Conservation (phyloP, 2,329 filamentous ascomycete genomes). For the Diaporthe velutina region DNA sequence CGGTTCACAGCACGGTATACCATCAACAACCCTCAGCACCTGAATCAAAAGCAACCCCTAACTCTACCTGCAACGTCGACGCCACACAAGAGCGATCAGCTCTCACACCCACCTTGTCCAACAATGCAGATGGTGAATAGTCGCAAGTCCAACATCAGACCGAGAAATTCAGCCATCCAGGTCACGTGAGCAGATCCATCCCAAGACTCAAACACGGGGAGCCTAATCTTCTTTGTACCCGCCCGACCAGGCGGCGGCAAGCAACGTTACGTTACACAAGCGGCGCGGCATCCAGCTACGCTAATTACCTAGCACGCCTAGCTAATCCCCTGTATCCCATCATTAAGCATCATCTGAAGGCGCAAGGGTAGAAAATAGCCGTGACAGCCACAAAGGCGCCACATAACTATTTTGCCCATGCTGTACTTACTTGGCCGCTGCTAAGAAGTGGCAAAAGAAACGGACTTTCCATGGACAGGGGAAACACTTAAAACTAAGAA, state of each 20-base stretch:
- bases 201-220: neutral
- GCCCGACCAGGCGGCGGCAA: neutral
- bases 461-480: neutral
- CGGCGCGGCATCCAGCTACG: neutral
- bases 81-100: neutral
- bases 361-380: neutral
- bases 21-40: neutral
- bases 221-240: neutral
- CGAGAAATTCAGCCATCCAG: slow-evolving; percentile 2
- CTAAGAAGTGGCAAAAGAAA: slow-evolving; percentile 6
- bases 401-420: neutral
- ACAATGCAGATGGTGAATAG: neutral
- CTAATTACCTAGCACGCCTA: neutral
- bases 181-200: slow-evolving; percentile 2
- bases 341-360: neutral
- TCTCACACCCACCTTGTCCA: neutral
- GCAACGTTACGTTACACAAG: slow-evolving; percentile 21
- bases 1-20: neutral
- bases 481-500: neutral
- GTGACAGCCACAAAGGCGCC: neutral
- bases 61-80: neutral
- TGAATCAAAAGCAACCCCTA: neutral
- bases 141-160: neutral
- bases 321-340: neutral
- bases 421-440: neutral